A percentile compares a stretch with the other conserved stretches of the same genome.
Conservation (phyloP, 352 stramenopile species). For the Globisporangium camurandrum region DNA sequence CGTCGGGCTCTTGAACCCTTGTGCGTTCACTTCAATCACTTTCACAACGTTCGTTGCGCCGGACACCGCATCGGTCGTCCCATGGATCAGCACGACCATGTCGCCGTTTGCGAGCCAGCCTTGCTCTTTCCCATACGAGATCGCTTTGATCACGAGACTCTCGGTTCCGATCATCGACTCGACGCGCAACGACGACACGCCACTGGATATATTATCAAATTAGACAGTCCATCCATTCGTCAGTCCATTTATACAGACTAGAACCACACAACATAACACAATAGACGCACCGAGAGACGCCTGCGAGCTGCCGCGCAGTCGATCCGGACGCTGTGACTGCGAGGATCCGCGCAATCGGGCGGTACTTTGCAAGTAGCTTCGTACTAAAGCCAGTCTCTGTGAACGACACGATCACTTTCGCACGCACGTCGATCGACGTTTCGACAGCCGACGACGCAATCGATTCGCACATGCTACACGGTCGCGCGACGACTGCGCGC, state of each 20-base stretch:
- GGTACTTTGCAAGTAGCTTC: conserved; percentile 95
- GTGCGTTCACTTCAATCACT: conserved; percentile 72
- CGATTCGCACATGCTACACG: conserved; percentile 85
- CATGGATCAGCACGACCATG: conserved; percentile 88
- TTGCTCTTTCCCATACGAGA: conserved; percentile 70
- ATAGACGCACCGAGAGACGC: conserved; percentile 64
- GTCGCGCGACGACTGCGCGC: conserved; percentile 30
- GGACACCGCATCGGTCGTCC: conserved; percentile 74
- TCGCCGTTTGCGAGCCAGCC: conserved; percentile 81
- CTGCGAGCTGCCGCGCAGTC: conserved; percentile 63
- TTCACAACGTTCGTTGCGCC: conserved; percentile 87
- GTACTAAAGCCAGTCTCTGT: conserved; percentile 94
- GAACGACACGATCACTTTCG: conserved; percentile 96
- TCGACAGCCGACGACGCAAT: conserved; percentile 96
- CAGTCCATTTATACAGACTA: neutral
- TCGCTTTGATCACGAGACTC: conserved; percentile 79
- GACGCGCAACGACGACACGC: conserved; percentile 55
- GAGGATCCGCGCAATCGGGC: conserved; percentile 81
- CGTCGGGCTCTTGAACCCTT: conserved; percentile 58
- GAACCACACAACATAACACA: neutral
- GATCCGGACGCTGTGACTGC: conserved; percentile 79
- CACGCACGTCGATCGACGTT: conserved; percentile 94
- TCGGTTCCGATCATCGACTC: conserved; percentile 80
- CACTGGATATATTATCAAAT: conserved; percentile 20
- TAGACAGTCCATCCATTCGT: neutral